Evolutionary conservation across 352 stramenopile species (phyloP).

Genomic region (Globisporangium alternatum): DNA sequence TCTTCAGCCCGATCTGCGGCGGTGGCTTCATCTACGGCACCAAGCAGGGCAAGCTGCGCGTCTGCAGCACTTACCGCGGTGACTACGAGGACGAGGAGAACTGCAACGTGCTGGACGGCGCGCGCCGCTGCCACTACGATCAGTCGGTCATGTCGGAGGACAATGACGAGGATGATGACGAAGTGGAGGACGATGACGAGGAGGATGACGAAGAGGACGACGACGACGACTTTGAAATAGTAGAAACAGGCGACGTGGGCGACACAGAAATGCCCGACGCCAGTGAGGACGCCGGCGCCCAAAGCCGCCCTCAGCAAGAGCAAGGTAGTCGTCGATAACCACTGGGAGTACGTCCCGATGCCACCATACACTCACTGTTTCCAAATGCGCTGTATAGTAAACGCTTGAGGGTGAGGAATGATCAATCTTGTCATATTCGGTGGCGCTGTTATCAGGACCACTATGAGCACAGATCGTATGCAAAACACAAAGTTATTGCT

Average conservation of each 20-base stretch:
- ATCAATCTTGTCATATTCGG: not conserved
- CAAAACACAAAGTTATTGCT: not conserved
- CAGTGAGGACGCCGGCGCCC: not conserved
- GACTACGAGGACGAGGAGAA: constrained; percentile 75
- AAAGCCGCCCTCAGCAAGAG: constrained; percentile 1
- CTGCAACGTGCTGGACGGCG: constrained; percentile 76
- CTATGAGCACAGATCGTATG: not conserved
- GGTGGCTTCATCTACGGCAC: constrained; percentile 98
- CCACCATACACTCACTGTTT: not conserved
- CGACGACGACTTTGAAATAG: constrained; percentile 27
- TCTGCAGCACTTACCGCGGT: constrained; percentile 80
- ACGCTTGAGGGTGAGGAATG: not conserved
- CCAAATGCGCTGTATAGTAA: not conserved
- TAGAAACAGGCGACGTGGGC: constrained; percentile 27
- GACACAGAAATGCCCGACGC: constrained; percentile 20
- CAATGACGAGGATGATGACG: constrained; percentile 50
- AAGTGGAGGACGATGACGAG: constrained; percentile 34
- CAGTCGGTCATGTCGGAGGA: constrained; percentile 50
- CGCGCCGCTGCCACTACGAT: constrained; percentile 58
- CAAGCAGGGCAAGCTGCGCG: constrained; percentile 93
- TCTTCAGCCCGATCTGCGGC: constrained; percentile 96
- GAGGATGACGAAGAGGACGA: constrained; percentile 35
- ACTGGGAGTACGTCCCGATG: constrained; percentile 1
- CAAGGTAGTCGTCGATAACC: constrained; percentile 18
- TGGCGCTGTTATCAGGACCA: not conserved